Percentiles rank a stretch among this genome's conserved stretches.
These are phyloP conservation scores for Hanseniaspora clermontiae DNA, from an alignment of 805 yeast species.

Conservation along the genomic window DNA sequence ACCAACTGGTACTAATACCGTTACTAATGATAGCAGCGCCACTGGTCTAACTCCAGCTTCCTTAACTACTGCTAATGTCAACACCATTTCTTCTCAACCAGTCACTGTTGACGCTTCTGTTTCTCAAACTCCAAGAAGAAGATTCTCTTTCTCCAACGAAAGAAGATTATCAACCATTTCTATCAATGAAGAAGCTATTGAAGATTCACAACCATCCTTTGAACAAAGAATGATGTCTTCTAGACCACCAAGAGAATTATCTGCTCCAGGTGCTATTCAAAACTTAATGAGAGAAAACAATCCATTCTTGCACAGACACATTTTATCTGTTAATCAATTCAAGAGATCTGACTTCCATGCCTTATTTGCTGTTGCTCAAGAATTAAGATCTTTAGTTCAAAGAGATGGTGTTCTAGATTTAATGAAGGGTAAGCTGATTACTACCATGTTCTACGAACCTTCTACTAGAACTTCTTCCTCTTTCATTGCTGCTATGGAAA, in stretches of 20 bases:
- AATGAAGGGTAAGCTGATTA: slow-evolving; percentile 77
- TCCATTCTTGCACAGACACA: slow-evolving; percentile 79
- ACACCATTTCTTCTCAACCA: slow-evolving; percentile 24
- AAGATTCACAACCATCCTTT: slow-evolving; percentile 34
- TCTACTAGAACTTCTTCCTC: slow-evolving; percentile 94
- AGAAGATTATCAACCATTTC: slow-evolving; percentile 29
- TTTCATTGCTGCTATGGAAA: slow-evolving; percentile 98
- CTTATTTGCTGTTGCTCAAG: slow-evolving; percentile 92
- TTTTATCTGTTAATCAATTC: slow-evolving; percentile 79
- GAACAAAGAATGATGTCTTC: slow-evolving; percentile 47
- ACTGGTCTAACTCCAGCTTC: slow-evolving; percentile 34
- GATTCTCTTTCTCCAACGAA: slow-evolving; percentile 42
- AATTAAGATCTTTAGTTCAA: slow-evolving; percentile 92
- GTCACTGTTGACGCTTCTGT: slow-evolving; percentile 24
- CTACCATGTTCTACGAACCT: slow-evolving; percentile 96
- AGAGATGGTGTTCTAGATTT: slow-evolving; percentile 89
- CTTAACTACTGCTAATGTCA: slow-evolving; percentile 24
- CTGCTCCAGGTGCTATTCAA: slow-evolving; percentile 68
- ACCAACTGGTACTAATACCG: slow-evolving; percentile 42
- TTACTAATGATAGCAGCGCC: slow-evolving; percentile 26
- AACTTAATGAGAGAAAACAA: slow-evolving; percentile 69
- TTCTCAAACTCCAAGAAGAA: slow-evolving; percentile 32
- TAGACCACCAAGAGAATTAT: slow-evolving; percentile 58
- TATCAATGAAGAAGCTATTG: slow-evolving; percentile 24
- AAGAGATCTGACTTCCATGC: slow-evolving; percentile 81